phyloP scores from a whole-genome alignment of 75 land plant genomes.

The Gnetum montanum region DNA sequence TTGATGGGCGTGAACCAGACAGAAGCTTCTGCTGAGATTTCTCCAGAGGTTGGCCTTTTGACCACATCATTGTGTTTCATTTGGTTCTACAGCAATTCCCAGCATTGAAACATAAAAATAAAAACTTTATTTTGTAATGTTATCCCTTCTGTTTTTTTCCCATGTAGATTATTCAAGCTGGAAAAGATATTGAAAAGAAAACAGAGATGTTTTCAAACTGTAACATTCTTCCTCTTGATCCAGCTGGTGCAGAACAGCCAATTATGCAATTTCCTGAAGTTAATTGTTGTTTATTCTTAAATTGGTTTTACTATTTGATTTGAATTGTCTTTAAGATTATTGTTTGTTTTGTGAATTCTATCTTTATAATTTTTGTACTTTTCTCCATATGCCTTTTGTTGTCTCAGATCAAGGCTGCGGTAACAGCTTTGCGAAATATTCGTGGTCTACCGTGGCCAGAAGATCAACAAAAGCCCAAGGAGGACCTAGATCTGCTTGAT shows the following conservation, averaged over 20 bases:
- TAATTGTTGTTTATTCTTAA: slow-evolving; percentile 1
- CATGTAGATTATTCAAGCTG: slow-evolving; percentile 39
- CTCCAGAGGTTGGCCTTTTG: slow-evolving; percentile 36
- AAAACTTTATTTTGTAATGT: slow-evolving; percentile 5
- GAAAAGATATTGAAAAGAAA: slow-evolving; percentile 40
- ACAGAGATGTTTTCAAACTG: slow-evolving; percentile 52
- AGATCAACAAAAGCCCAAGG: slow-evolving; percentile 14
- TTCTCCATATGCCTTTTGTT: no score
- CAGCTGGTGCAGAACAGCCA: slow-evolving; percentile 58
- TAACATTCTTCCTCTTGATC: slow-evolving; percentile 90
- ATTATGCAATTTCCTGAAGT: slow-evolving; percentile 94
- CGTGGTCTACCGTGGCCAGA: slow-evolving; percentile 60
- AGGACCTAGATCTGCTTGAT: slow-evolving; percentile 55
- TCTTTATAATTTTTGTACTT: background rate
- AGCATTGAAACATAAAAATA: background rate
- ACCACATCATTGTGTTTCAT: background rate
- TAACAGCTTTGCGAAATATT: slow-evolving; percentile 50
- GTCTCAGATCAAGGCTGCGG: slow-evolving; percentile 68
- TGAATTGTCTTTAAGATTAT: background rate
- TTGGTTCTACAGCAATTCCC: background rate
- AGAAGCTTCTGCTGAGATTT: slow-evolving; percentile 39
- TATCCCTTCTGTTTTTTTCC: background rate
- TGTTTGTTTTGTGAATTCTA: background rate
- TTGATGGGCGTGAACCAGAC: slow-evolving; percentile 41
- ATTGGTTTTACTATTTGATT: background rate